Evolutionary conservation across 2,329 filamentous ascomycete genomes (phyloP), one percentile per base, ranked within the genome.

Genomic region (Alternaria angustiovoidea): DNA sequence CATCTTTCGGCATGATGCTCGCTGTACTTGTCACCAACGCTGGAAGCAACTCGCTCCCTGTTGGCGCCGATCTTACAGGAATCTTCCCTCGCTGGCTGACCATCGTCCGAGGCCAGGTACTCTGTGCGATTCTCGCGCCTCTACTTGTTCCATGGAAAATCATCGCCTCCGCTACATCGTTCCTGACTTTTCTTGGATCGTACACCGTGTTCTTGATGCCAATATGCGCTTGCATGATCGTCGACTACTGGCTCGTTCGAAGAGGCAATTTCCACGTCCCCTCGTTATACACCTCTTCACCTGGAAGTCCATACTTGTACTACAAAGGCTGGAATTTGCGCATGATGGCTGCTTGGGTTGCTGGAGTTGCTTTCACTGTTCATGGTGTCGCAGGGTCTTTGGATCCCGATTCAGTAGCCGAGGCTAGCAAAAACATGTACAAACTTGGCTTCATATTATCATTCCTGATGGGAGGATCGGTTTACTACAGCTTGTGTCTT

Each of bases 131-230:
- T 4, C 54, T 68, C 12, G 68, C 61, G 20, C 70, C 54, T 47
- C 58, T 58, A 30, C 56, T 64, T 51, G 60, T 54, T 16, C 69
- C 68, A 0, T 76, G 73, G 74, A 74, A 68, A 18, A 75, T 75
- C n/a, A 61, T 74, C 32, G 52, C 60, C 6, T 69, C 66, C 9
- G 72, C 65, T 7, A 62, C 57, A 11, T 62, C 61, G 1, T 68
- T 75, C 28, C 64, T 75, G 14, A 74, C 64, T 14, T 76, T 76
- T 63, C 65, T 76, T 36, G 64, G 63, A 36, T 63, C 56, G 1
- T 68, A 69, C 42, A 70, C 63, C 22, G 67, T 75, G 22, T 76
- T 75, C 62, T 38, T 76, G 51, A 68, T 68, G 66, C 66, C 66
- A 5, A 68, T 68, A 24, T 65, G 62, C 62, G 66, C 66, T 5